phyloP scores from a whole-genome alignment of 2,329 filamentous ascomycete genomes.

The Penicillium sclerotiorum region DNA sequence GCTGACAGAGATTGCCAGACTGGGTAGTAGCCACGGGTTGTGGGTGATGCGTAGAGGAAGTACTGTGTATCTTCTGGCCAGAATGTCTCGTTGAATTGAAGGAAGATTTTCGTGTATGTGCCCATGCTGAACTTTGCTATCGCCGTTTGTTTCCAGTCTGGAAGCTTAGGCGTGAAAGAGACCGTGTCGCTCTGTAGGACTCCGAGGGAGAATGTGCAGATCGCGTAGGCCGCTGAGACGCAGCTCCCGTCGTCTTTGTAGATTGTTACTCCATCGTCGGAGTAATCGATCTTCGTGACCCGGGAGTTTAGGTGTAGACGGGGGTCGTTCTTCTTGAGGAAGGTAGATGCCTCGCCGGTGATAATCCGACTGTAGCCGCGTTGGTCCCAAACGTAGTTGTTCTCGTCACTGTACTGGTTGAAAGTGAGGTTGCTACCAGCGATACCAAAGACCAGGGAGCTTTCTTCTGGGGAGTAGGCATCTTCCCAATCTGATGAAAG shows the following conservation, averaged over 20 bases:
- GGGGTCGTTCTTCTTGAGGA: slow-evolving; percentile 58
- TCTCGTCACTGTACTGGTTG: slow-evolving; percentile 63
- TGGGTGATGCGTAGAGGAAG: slow-evolving; percentile 57
- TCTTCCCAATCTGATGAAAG: slow-evolving; percentile 58
- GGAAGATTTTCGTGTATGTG: slow-evolving; percentile 73
- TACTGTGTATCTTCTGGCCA: slow-evolving; percentile 62
- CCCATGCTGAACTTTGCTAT: slow-evolving; percentile 69
- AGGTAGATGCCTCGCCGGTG: slow-evolving; percentile 59
- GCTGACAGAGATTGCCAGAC: slow-evolving; percentile 66
- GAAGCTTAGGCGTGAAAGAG: slow-evolving; percentile 60
- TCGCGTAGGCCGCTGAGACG: slow-evolving; percentile 62
- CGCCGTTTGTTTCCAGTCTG: slow-evolving; percentile 65
- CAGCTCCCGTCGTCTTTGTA: slow-evolving; percentile 58
- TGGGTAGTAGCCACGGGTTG: slow-evolving; percentile 57
- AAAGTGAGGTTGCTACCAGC: slow-evolving; percentile 63
- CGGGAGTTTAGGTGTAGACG: slow-evolving; percentile 62
- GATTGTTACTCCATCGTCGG: slow-evolving; percentile 56
- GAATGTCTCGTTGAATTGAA: slow-evolving; percentile 69
- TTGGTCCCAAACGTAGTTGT: slow-evolving; percentile 64
- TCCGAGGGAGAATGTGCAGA: slow-evolving; percentile 69
- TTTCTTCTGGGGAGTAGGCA: slow-evolving; percentile 59
- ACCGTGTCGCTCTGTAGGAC: slow-evolving; percentile 66
- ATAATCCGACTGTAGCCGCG: slow-evolving; percentile 65
- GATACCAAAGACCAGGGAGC: slow-evolving; percentile 58
- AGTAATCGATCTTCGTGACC: slow-evolving; percentile 59